Base-by-base conservation (phyloP, 1,139 yeast genomes). In the Diutina pseudorugosa region DNA sequence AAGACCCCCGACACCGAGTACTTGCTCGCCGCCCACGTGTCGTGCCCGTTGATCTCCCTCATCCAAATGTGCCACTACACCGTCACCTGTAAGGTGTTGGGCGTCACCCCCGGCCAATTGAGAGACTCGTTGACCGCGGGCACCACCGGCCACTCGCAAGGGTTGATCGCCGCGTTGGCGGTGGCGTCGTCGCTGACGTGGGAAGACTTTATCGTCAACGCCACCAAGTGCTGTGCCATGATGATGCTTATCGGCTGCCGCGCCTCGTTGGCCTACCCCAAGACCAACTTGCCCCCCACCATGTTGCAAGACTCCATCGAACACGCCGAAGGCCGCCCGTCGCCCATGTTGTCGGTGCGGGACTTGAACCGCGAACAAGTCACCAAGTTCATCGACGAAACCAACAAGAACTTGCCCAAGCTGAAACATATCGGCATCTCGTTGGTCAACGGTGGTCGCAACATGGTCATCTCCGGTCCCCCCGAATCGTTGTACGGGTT, bases 401-500 rank as follows among this genome's bases (percentile, higher is more conserved):
- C 99, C 56, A 93, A 93, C 73, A 80, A 85, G 65, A 98, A 91
- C 71, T 81, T 93, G 71, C 98, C 98, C 61, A 72, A 75, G 55
- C 96, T 89, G 63, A 89, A 89, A 71, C 96, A 89, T 65, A 85
- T 93, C 64, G 88, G 85, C 56, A 84, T 93, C 60, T 90, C 98
- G 53, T 81, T 93, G 66, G 78, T 91, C 61, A 93, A 93, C 65
- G 98, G 98, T 67, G 96, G 96, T 51, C 83, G 96, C 73, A 89
- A 90, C 70, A 78, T 90, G 73, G 98, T 93, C 56, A 88, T 93
- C 53, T 82, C 95, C 41, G 99, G 99, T 68, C 98, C 98, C 52
- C 98, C 98, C 54, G 96, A 90, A 76, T 90, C 98, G n/a, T 77
- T 93, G 60, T 93, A 93, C 63, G 99, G 99, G 76, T 80, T 93